Evolutionary conservation across 1,139 yeast genomes (phyloP), one percentile per base, ranked within the genome.

Genomic region (Scheffersomyces stambukii): DNA sequence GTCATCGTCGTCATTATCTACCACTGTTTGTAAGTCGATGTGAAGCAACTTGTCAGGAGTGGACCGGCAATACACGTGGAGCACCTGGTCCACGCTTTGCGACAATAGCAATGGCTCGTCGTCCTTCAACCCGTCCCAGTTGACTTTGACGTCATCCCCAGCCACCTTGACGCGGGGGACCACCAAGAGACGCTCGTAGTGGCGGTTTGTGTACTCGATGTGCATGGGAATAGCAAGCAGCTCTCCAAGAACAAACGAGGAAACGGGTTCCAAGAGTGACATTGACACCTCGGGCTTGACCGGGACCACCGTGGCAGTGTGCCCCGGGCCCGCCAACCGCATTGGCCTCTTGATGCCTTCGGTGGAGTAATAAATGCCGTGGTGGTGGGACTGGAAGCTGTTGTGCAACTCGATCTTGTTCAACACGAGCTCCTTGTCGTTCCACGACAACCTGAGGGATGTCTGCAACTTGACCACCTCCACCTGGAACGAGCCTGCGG

Each of bases 101-200:
- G n/a, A 31, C 18, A 62, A 35, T 14, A 48, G 46, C 23, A 65
- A 41, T 0, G 65, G 53, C 32, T 63, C 70, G 30, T 67, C 74
- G 36, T 67, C 74, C 37, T 67, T 67, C 29, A 57, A 41, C 5
- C 33, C 43, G 20, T 61, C 56, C 72, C 72, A 67, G 31, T 53
- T 51, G 2, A 50, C 44, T 24, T 50, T 57, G 3, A 55, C 51
- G 9, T 51, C 30, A 12, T 29, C 27, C 8, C 26, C 27, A 18
- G 32, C 35, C 10, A 38, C 29, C 21, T 27, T 32, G 3, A 33
- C 39, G n/a, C n/a, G n/a, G n/a, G n/a, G n/a, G n/a, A n/a, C n/a
- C n/a, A n/a, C n/a, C n/a, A 15, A 38, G 29, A 5, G 20, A 23
- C 4, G 38, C 39, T 13, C 27, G 25, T 19, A 21, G 11, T 30